Base-by-base conservation (phyloP, 768 basidiomycete species). In the Rhodosporidiobolus sp. region DNA sequence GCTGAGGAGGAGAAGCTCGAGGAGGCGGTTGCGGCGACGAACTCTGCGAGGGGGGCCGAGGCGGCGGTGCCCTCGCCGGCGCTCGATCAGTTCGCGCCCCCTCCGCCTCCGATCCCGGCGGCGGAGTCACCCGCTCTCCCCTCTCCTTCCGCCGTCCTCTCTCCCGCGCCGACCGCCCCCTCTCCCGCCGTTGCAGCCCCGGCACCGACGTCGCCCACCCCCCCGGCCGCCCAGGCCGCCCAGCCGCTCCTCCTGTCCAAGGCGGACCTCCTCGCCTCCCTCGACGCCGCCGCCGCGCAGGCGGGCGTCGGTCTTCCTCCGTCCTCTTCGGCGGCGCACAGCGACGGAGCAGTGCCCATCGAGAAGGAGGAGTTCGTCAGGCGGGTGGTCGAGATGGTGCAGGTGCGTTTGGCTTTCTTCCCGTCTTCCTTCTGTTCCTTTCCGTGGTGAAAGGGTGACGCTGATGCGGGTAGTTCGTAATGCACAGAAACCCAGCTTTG, bases 401-500 rank as follows among this genome's bases (percentile, higher is more conserved):
- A 72, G 71, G 71, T 68, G 14, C 35, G 71, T 32, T 4, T 30
- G 34, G 9, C 17, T 53, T n/a, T 45, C 49, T 60, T 14, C 24
- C 32, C 43, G 20, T 16, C 34, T 49, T 63, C 54, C 26, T 26
- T 30, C 49, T 8, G 2, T 62, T n/a, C 34, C 61, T 34, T 20
- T 4, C 17, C 28, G 32, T 2, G 8, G 14, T 17, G 20, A 17
- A 34, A 2, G 32, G 24, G 49, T 52, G 32, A 24, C 22, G 34
- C 20, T 26, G 22, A 20, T 1, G 8, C 20, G 12, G 4, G 2
- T 12, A 6, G 24, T 1, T n/a, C n/a, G 10, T 2, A 22, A 35
- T 35, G 5, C 28, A 6, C 66, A 68, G 67, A 73, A 69, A 56
- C 72, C 72, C 34, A 62, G 63, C 28, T 48, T 73, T 1, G 46